Conservation (phyloP, 306 rosid species). For the Gastrolobium bilobum region DNA sequence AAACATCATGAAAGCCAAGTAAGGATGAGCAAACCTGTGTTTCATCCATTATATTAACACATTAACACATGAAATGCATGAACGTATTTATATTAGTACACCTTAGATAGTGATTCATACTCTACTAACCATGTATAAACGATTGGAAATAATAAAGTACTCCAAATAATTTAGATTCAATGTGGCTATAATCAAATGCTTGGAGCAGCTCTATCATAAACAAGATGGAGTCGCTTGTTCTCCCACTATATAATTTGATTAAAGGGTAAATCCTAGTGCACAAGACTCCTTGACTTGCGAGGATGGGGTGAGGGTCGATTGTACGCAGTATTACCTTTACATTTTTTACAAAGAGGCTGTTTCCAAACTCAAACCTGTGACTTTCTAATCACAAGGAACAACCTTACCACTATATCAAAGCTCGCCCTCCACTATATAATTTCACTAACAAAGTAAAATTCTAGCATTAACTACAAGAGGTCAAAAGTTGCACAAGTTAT, state of each 20-base stretch:
- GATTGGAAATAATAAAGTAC: neutral
- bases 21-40: conserved; percentile 93
- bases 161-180: conserved; percentile 30
- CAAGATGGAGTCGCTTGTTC: conserved; percentile 10
- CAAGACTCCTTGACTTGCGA: too few relatives aligned
- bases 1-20: conserved; percentile 93
- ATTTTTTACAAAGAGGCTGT: too few relatives aligned
- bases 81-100: conserved; percentile 35
- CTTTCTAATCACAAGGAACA: too few relatives aligned
- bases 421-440: neutral
- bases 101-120: conserved; percentile 22
- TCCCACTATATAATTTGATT: conserved; percentile 29
- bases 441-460: conserved; percentile 31
- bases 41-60: conserved; percentile 49
- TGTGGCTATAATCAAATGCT: conserved; percentile 28
- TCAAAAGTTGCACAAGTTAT: conserved; percentile 14
- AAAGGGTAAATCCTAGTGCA: too few relatives aligned
- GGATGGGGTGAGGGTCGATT: too few relatives aligned
- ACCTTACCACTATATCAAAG: too few relatives aligned
- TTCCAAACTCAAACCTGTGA: too few relatives aligned
- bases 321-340: too few relatives aligned
- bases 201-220: conserved; percentile 30
- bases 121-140: neutral
- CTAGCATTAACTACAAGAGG: conserved; percentile 10
- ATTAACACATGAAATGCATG: conserved; percentile 45